Percentiles rank a stretch among this genome's conserved stretches.
Conservation (phyloP, 208 protist species). For the Wallacemonas sp. region DNA sequence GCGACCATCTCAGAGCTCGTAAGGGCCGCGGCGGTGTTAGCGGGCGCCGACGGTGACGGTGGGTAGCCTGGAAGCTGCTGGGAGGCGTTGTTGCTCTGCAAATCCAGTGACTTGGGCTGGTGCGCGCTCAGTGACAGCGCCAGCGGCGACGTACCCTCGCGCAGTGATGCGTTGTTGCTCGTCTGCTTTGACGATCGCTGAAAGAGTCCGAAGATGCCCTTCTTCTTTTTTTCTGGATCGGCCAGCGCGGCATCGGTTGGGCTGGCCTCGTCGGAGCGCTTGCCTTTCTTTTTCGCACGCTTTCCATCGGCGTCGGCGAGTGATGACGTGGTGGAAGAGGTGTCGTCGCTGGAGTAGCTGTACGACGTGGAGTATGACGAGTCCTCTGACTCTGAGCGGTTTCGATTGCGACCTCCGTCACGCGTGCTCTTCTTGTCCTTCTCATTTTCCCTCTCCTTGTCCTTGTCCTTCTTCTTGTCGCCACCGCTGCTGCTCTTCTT, state of each 20-base stretch:
- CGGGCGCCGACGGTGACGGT: background rate
- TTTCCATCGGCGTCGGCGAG: background rate
- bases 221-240: conserved; percentile 12
- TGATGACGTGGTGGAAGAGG: background rate
- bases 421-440: background rate
- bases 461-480: background rate
- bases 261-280: background rate
- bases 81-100: background rate
- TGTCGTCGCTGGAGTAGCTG: background rate
- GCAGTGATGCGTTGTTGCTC: conserved; percentile 7
- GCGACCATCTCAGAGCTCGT: background rate
- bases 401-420: background rate
- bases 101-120: background rate
- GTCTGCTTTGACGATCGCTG: conserved; percentile 5
- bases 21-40: background rate
- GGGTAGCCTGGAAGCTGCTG: background rate
- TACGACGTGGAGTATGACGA: conserved; percentile 1
- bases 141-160: background rate
- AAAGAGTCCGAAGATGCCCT: background rate
- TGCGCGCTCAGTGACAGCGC: conserved; percentile 1
- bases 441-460: background rate
- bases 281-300: conserved; percentile 3
- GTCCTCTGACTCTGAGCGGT: background rate
- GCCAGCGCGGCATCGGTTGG: no score
- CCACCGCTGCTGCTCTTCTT: no score